Percentiles rank a stretch among this genome's conserved stretches.
phyloP scores from a whole-genome alignment of 352 stramenopile species.

The Phytophthora capsici region DNA sequence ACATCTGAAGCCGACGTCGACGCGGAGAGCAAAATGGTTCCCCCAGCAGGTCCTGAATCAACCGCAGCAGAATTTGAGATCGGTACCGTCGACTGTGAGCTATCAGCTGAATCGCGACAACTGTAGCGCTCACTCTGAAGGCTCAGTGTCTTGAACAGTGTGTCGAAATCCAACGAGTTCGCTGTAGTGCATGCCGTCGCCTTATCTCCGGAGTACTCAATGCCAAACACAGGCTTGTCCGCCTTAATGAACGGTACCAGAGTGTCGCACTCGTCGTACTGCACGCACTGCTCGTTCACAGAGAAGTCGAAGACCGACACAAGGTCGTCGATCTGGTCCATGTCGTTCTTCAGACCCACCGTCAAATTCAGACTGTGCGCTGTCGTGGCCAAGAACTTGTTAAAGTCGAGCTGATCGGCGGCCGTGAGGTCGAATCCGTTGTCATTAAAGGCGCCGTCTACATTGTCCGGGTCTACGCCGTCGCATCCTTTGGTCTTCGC shows the following conservation, averaged over 20 bases:
- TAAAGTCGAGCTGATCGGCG: conserved; percentile 54
- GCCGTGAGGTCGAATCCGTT: conserved; percentile 42
- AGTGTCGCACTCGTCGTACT: conserved; percentile 55
- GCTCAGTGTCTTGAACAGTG: conserved; percentile 44
- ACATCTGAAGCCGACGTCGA: too few relatives aligned
- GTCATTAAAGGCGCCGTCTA: conserved; percentile 54
- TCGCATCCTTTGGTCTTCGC: conserved; percentile 60
- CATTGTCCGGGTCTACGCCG: conserved; percentile 63
- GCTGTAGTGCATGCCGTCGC: conserved; percentile 25
- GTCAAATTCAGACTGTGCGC: conserved; percentile 49
- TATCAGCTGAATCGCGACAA: not conserved
- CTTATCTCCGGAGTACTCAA: conserved; percentile 61
- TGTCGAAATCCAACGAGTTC: conserved; percentile 48
- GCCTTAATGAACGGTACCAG: conserved; percentile 48
- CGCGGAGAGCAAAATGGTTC: too few relatives aligned
- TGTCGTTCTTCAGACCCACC: conserved; percentile 65
- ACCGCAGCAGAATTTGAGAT: not conserved
- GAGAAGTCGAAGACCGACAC: conserved; percentile 61
- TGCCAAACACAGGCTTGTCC: conserved; percentile 64
- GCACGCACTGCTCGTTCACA: conserved; percentile 63
- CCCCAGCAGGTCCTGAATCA: too few relatives aligned
- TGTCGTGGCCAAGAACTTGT: conserved; percentile 46
- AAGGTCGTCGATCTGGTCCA: conserved; percentile 47
- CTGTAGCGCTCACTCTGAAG: conserved; percentile 44
- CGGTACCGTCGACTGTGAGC: not conserved